A percentile compares a stretch with the other conserved stretches of the same genome.
phyloP scores from a whole-genome alignment of 192 early-diverging fungal species.

The Powellomyces hirtus region DNA sequence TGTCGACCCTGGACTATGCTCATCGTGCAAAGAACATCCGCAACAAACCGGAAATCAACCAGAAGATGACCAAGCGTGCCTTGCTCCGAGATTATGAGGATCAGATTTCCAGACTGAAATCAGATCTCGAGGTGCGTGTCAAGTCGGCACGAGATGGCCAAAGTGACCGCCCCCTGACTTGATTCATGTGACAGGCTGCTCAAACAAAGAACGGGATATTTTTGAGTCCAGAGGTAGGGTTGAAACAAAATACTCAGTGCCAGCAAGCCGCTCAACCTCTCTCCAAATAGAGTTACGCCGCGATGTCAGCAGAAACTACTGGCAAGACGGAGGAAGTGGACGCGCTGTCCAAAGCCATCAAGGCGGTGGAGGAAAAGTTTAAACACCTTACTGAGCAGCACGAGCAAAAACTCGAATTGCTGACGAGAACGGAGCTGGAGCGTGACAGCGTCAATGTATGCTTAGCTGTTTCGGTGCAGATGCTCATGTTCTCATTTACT shows the following conservation, averaged over 20 bases:
- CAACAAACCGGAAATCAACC: constrained; percentile 58
- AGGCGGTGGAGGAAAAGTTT: constrained; percentile 35
- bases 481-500: no score
- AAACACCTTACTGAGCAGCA: constrained; percentile 33
- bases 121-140: constrained; percentile 62
- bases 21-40: constrained; percentile 57
- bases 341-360: constrained; percentile 37
- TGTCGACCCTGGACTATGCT: constrained; percentile 92
- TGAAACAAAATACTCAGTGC: background rate
- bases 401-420: constrained; percentile 31
- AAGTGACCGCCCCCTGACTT: no score
- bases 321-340: constrained; percentile 45
- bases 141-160: no score
- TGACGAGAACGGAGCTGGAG: constrained; percentile 27
- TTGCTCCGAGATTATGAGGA: constrained; percentile 76
- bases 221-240: constrained; percentile 51
- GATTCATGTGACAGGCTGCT: constrained; percentile 63
- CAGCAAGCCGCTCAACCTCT: background rate
- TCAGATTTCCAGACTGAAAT: constrained; percentile 76
- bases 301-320: constrained; percentile 50
- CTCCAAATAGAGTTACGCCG: constrained; percentile 55
- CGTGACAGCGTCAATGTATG: constrained; percentile 28
- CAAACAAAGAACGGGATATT: constrained; percentile 85
- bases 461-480: no score
- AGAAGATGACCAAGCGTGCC: constrained; percentile 76